Evolutionary conservation across 192 early-diverging fungal species (phyloP), one percentile per base, ranked within the genome.

Genomic region (Podila epicladia): DNA sequence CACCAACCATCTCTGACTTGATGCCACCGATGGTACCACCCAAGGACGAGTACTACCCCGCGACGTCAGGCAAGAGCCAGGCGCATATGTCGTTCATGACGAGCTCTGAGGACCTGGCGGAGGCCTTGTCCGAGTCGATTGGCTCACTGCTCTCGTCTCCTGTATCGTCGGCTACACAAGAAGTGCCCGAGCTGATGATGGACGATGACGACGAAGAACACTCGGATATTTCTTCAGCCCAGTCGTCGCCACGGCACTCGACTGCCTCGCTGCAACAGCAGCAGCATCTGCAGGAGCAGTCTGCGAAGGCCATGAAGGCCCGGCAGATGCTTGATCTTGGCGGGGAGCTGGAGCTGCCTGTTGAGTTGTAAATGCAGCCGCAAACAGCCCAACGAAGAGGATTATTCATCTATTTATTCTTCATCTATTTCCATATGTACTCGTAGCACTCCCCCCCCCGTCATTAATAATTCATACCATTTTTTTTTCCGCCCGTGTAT

Each of bases 51-150:
- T 45, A 38, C 63, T 71, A 71, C 41, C 48, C 41, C 9, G 69
- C 58, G 41, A 69, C 28, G 17, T 37, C 33, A 51, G 29, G 12
- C 32, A 33, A 58, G 28, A 76, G 55, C 48, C 58, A 45, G 9
- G 68, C 58, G 19, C 68, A 78, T 8, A 71, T 70, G 8, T 58
- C 69, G 5, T 78, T 71, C 32, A 33, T 71, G 58, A 78, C 75
- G 1, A 64, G 69, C 9, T 69, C 68, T 35, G 75, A 71, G 9
- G 75, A 78, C 37, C 33, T 78, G 48, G 70, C 55, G 1, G 75
- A 78, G 3, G 75, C 75, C 12, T 29, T 79, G 4, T 72, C 76
- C 57, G 76, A 79, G 31, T 79, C 76, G 7, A 79, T 79, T 17
- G 55, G 76, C 22, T 72, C 69, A 4, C 74, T 77, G 12, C 31